phyloP scores from a whole-genome alignment of 148 eudicot species.

The Cornus florida region DNA sequence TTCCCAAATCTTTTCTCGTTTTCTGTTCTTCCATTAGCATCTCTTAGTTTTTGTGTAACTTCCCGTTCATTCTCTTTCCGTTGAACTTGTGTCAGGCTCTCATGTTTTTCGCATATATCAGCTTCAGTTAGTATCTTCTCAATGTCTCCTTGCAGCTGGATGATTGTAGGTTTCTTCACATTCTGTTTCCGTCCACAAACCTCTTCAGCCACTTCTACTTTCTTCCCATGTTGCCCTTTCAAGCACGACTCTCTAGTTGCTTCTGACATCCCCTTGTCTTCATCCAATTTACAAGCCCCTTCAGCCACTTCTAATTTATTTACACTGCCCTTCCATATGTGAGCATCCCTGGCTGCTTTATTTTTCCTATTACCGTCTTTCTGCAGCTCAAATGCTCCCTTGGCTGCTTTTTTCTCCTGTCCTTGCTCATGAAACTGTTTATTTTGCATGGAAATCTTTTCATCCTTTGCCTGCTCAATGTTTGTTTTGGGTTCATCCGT shows the following conservation, averaged over 20 bases:
- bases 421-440: slow-evolving; percentile 3
- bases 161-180: not conserved
- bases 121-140: slow-evolving; percentile 14
- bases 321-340: slow-evolving; percentile 12
- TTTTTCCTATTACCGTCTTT: slow-evolving; percentile 13
- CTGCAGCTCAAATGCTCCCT: slow-evolving; percentile 22
- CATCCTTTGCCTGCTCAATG: slow-evolving; percentile 17
- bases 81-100: slow-evolving; percentile 20
- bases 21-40: slow-evolving; percentile 11
- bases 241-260: slow-evolving; percentile 3
- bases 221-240: slow-evolving; percentile 14
- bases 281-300: slow-evolving; percentile 5
- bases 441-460: slow-evolving; percentile 12
- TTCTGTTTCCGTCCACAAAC: slow-evolving; percentile 7
- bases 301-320: slow-evolving; percentile 6
- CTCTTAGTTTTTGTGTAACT: slow-evolving; percentile 8
- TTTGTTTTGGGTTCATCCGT: slow-evolving; percentile 10
- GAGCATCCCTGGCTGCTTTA: slow-evolving; percentile 23
- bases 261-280: slow-evolving; percentile 9
- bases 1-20: slow-evolving; percentile 9
- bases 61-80: slow-evolving; percentile 20
- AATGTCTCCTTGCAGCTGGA: slow-evolving; percentile 13
- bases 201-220: slow-evolving; percentile 4
- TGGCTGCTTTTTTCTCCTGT: slow-evolving; percentile 19
- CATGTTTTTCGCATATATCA: slow-evolving; percentile 16